Conservation (phyloP, 257 asterid genomes). For the Linaria vulgaris region DNA sequence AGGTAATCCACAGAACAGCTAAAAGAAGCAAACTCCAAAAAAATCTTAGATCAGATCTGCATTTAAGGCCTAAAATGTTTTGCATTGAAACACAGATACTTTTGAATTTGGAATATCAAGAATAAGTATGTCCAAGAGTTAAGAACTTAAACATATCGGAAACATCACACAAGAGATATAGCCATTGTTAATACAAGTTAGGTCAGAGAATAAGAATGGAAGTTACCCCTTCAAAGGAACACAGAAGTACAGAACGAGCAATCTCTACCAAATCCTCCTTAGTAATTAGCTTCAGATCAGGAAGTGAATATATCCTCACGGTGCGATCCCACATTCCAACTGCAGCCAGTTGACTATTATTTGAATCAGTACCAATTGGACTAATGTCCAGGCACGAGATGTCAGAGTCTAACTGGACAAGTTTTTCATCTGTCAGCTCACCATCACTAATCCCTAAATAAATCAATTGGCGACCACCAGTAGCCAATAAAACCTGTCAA, state of each 20-base stretch:
- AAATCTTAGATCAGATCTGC: background rate
- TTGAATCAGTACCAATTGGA: slow-evolving; percentile 84
- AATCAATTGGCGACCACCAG: slow-evolving; percentile 94
- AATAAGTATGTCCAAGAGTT: background rate
- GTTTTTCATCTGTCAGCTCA: slow-evolving; percentile 62
- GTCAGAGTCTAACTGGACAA: slow-evolving; percentile 79
- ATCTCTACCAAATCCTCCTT: slow-evolving; percentile 94
- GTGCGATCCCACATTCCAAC: slow-evolving; percentile 99
- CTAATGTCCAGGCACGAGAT: slow-evolving; percentile 95
- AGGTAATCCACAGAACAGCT: background rate
- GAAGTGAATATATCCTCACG: slow-evolving; percentile 75
- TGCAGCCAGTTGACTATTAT: slow-evolving; percentile 78
- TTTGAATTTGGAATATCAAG: background rate
- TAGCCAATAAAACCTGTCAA: slow-evolving; percentile 86
- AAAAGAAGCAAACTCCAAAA: slow-evolving; percentile 3
- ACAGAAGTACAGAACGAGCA: slow-evolving; percentile 95
- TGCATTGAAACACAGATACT: background rate
- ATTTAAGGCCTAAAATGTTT: background rate
- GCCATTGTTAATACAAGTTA: background rate
- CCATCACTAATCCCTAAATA: slow-evolving; percentile 97
- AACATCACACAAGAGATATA: background rate
- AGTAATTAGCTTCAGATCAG: slow-evolving; percentile 75
- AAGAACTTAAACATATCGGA: slow-evolving; percentile 7
- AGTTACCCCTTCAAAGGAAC: slow-evolving; percentile 95
- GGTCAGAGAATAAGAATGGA: slow-evolving; percentile 23